These are phyloP conservation scores for Usnea hakonensis DNA, from an alignment of 495 filamentous ascomycete species.

Conservation along the genomic window DNA sequence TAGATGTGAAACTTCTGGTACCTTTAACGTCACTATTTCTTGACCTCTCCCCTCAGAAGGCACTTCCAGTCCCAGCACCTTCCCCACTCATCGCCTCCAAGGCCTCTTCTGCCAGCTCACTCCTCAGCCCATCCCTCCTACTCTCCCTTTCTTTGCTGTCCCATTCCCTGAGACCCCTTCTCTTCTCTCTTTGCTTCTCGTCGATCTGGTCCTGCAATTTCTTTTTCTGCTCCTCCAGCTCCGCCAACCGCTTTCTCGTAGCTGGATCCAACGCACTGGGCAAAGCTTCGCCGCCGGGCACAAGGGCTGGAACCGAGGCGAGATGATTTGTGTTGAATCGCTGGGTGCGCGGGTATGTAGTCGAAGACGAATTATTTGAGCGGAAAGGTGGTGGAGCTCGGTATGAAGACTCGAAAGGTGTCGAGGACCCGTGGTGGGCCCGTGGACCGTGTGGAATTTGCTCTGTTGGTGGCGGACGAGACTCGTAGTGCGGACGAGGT, in stretches of 20 bases:
- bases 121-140: constrained; percentile 49
- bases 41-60: constrained; percentile 29
- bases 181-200: constrained; percentile 48
- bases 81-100: constrained; percentile 49
- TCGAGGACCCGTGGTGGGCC: constrained; percentile 23
- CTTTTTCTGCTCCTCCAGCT: constrained; percentile 49
- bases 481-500: constrained; percentile 23
- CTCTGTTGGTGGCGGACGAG: constrained; percentile 23
- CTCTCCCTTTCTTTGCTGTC: constrained; percentile 51
- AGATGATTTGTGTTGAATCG: constrained; percentile 46
- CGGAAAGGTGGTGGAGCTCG: constrained; percentile 38
- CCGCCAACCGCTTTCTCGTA: constrained; percentile 40
- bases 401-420: constrained; percentile 22
- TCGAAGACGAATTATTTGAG: constrained; percentile 41
- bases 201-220: constrained; percentile 47
- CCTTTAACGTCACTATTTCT: not conserved
- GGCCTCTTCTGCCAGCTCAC: constrained; percentile 55
- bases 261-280: constrained; percentile 34
- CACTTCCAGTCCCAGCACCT: constrained; percentile 40
- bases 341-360: constrained; percentile 43
- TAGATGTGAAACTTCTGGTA: not conserved
- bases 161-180: constrained; percentile 50
- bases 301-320: constrained; percentile 40
- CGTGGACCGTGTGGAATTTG: constrained; percentile 39
- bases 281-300: constrained; percentile 44